Evolutionary conservation across 2,329 filamentous ascomycete genomes (phyloP).

Genomic region (Elsinoe arachidis): DNA sequence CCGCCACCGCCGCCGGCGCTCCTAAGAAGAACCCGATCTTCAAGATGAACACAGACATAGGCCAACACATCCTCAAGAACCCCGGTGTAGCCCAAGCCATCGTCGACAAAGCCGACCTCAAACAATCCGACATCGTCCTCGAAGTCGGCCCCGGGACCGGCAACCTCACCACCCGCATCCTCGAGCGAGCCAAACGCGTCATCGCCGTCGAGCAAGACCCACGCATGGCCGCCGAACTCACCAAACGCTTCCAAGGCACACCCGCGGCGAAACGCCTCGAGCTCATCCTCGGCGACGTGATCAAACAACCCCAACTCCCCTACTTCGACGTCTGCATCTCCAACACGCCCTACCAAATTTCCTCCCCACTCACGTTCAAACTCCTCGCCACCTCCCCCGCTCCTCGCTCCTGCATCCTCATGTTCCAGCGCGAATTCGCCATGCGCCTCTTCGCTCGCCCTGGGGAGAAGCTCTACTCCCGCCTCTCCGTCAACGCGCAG

Average conservation of each 20-base stretch:
- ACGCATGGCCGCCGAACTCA: constrained; percentile 90
- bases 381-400: constrained; percentile 73
- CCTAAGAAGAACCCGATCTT: constrained; percentile 71
- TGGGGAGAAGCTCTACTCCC: constrained; percentile 79
- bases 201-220: constrained; percentile 91
- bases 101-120: constrained; percentile 77
- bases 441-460: constrained; percentile 81
- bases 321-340: constrained; percentile 77
- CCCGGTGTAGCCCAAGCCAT: constrained; percentile 75
- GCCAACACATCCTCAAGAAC: constrained; percentile 89
- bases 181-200: constrained; percentile 75
- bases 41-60: constrained; percentile 90
- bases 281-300: constrained; percentile 82
- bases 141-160: constrained; percentile 89
- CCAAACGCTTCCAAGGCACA: constrained; percentile 85
- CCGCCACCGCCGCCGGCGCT: constrained; percentile 19
- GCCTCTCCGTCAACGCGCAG: constrained; percentile 87
- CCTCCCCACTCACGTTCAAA: constrained; percentile 83
- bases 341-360: constrained; percentile 74
- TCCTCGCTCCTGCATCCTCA: constrained; percentile 77
- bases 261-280: constrained; percentile 77
- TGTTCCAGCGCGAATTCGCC: constrained; percentile 95
- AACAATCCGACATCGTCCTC: constrained; percentile 80
- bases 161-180: constrained; percentile 79
- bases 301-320: constrained; percentile 69